Base-by-base conservation (phyloP, 2,329 filamentous ascomycete genomes). In the Nigrospora oryzae region DNA sequence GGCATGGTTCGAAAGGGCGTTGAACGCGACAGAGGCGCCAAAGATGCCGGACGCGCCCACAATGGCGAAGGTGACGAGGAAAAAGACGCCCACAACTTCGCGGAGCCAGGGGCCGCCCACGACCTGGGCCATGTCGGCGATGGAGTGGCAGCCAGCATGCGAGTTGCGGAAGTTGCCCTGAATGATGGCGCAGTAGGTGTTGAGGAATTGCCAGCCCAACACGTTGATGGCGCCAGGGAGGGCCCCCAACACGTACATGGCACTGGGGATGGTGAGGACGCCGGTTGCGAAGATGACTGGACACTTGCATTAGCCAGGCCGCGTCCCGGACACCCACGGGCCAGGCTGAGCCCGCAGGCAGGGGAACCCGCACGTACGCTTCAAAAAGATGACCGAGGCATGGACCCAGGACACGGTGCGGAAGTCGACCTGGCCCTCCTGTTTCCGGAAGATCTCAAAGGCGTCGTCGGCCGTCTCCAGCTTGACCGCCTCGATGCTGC, bases 51-150 rank as follows among this genome's bases (percentile, higher is more conserved):
- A 74, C 2, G 70, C 77, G 12, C 69, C 68, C 23, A 73, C 71
- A 13, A 83, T 71, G 38, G 79, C 67, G 47, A 77, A 80, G 3
- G 73, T 74, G 6, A 79, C 60, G 14, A 80, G 68, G 60, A 81
- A 82, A 7, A 81, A 57, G 1, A 69, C 53, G 0, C 78, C 78
- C 7, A 68, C 66, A 1, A 81, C 40, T 55, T 83, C 77, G 41
- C 69, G 70, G 10, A 74, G 52, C 49, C 73, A 60, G 1, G 56
- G 51, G 0, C 77, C 77, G 2, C 77, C 75, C 1, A 81, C 68
- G 0, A 78, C 63, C 17, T 71, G 56, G 2, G 74, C 75, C 77
- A 83, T 82, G 47, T 82, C 76, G 17, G 72, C 63, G 39, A 64
- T 63, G 33, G 62, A 65, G 44, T 68, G 65, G 40, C 65, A 68